A percentile compares a stretch with the other conserved stretches of the same genome.
Evolutionary conservation across 441 rosid genomes (phyloP).

Genomic region (Croton laevigatus): DNA sequence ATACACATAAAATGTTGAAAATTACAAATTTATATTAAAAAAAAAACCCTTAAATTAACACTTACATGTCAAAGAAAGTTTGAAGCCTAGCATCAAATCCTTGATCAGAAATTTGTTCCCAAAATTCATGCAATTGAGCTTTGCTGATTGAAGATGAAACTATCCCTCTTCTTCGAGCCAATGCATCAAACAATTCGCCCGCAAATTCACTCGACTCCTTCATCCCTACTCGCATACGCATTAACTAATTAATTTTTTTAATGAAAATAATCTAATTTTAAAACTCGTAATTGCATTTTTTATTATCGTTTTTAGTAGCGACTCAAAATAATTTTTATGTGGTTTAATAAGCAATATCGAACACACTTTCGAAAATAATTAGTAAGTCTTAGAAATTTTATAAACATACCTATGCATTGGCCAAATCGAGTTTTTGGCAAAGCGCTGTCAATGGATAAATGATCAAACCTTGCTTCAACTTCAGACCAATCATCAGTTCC

Average conservation of each 20-base stretch:
- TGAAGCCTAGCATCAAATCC: conserved; percentile 69
- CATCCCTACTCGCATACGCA: too few relatives aligned
- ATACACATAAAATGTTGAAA: too few relatives aligned
- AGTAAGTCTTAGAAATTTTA: too few relatives aligned
- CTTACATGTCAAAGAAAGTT: conserved; percentile 78
- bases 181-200: conserved; percentile 54
- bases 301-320: too few relatives aligned
- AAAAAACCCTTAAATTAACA: background rate
- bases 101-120: conserved; percentile 66
- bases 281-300: too few relatives aligned
- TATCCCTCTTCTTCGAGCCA: conserved; percentile 62
- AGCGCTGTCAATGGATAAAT: conserved; percentile 45
- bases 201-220: conserved; percentile 69
- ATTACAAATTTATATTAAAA: too few relatives aligned
- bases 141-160: conserved; percentile 46
- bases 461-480: conserved; percentile 50
- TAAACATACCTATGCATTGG: conserved; percentile 72
- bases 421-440: conserved; percentile 58
- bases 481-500: conserved; percentile 60
- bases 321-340: too few relatives aligned
- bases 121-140: conserved; percentile 51
- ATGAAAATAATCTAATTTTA: too few relatives aligned
- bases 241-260: too few relatives aligned
- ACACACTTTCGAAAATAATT: too few relatives aligned
- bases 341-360: too few relatives aligned